Base-by-base conservation (phyloP, 2,329 filamentous ascomycete species). In the Dactylellina cionopaga region DNA sequence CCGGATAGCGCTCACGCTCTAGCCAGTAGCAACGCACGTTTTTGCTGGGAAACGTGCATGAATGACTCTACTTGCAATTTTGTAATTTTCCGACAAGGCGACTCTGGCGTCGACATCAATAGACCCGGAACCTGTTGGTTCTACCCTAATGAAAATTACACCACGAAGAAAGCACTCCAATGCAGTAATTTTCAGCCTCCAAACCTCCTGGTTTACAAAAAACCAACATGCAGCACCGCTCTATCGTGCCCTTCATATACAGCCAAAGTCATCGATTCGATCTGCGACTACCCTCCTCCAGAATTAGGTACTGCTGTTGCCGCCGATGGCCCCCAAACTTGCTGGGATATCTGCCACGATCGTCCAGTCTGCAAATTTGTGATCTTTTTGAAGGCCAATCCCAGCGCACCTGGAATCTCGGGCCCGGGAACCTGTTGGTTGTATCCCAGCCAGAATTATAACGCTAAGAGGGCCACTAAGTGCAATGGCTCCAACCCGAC, bases 351-450 rank as follows among this genome's bases (percentile, higher is more conserved):
- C 7, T 51, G 46, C 15, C 13, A 19, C 6, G 27, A 51, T 2
- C 46, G 35, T 17, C 27, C 46, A 33, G 11, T 51, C 46, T 51
- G 46, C 46, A 51, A 51, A 11, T 51, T 51, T 35, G 25, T 51
- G 2, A 51, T 51, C 13, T 51, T 33, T 25, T 17, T n/a, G 7
- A 51, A 51, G 13, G 46, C 13, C n/a, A 51, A 13, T 35, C 46
- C 25, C 27, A 51, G 25, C 10, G 25, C 27, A 1, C 46, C 46
- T 31, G 46, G 46, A 17, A 51, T 51, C 25, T 35, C 46, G 6
- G 46, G 46, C 10, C 46, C 46, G 25, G 46, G 46, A 19, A 51
- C 25, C 11, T 51, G 46, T 22, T 51, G 46, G 46, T 13, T 51
- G 27, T 51, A 51, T 31, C 46, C 46, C 11, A 19, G 27, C 46